Evolutionary conservation across 2,329 filamentous ascomycete genomes (phyloP).

Genomic region (Hypoxylon sp.): DNA sequence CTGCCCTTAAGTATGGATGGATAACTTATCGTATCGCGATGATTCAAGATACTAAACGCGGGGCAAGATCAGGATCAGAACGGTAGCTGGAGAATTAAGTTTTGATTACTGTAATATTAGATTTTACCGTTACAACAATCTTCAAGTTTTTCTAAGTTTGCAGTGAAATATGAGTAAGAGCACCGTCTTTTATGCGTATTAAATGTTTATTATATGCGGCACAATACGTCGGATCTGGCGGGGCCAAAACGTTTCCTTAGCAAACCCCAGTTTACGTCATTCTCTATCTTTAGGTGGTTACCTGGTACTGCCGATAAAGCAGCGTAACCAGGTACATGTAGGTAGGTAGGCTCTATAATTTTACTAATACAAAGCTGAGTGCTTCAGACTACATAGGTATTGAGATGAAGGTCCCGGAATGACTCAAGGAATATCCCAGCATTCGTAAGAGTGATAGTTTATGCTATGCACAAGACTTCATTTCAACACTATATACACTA

Average conservation of each 20-base stretch:
- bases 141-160: neutral
- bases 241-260: neutral
- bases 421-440: neutral
- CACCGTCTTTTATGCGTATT: slow-evolving; percentile 1
- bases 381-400: no score
- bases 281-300: neutral
- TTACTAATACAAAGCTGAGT: neutral
- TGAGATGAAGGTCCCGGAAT: neutral
- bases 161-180: neutral
- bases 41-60: slow-evolving; percentile 14
- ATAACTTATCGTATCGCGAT: neutral
- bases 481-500: slow-evolving; percentile 9
- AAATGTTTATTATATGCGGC: neutral
- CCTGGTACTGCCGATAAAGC: neutral
- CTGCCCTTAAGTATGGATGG: neutral
- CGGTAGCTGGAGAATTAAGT: neutral
- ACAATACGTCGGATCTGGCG: slow-evolving; percentile 2
- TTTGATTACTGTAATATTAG: neutral
- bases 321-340: no score
- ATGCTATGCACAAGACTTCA: neutral
- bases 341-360: no score
- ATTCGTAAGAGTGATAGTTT: neutral
- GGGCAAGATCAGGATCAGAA: slow-evolving; percentile 22
- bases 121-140: neutral
- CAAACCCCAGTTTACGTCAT: slow-evolving; percentile 20